Evolutionary conservation across 352 stramenopile species (phyloP).

Genomic region (Phytophthora pini): DNA sequence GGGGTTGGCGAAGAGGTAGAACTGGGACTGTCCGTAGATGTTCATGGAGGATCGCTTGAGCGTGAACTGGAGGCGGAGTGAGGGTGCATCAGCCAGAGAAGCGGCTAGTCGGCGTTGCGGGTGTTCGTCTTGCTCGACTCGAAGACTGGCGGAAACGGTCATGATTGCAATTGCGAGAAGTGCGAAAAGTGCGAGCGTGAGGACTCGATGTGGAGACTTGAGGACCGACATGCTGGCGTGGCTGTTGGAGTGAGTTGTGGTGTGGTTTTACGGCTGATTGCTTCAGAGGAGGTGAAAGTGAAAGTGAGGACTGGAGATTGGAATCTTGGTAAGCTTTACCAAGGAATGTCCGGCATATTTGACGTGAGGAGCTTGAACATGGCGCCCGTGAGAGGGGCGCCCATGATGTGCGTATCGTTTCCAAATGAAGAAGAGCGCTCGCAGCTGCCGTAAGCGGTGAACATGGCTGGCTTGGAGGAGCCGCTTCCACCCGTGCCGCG

Average conservation of each 20-base stretch:
- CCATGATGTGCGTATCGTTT: too few species aligned
- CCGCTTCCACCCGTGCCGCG: too few species aligned
- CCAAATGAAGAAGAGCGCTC: too few species aligned
- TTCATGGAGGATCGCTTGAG: conserved; percentile 42
- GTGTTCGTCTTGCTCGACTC: not conserved
- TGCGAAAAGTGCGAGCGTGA: conserved; percentile 3
- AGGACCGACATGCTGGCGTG: not conserved
- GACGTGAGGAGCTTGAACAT: too few species aligned
- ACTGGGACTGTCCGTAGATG: conserved; percentile 35
- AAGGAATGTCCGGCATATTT: too few species aligned
- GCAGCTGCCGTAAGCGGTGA: too few species aligned
- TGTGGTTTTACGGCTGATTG: not conserved
- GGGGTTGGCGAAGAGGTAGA: conserved; percentile 45
- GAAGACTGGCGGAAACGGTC: not conserved
- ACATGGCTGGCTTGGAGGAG: too few species aligned
- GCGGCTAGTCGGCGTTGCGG: conserved; percentile 6
- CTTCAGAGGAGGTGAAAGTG: conserved; percentile 1
- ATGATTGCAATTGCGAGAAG: conserved; percentile 11
- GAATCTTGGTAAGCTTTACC: conserved; percentile 6
- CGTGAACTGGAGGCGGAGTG: conserved; percentile 24
- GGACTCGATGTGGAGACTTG: conserved; percentile 12
- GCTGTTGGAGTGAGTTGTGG: too few species aligned
- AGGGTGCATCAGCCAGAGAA: conserved; percentile 10
- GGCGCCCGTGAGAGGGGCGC: not conserved
- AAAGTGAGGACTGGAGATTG: conserved; percentile 15